Evolutionary conservation across 495 filamentous ascomycete species (phyloP).

Genomic region (Penicillium verhagenii): DNA sequence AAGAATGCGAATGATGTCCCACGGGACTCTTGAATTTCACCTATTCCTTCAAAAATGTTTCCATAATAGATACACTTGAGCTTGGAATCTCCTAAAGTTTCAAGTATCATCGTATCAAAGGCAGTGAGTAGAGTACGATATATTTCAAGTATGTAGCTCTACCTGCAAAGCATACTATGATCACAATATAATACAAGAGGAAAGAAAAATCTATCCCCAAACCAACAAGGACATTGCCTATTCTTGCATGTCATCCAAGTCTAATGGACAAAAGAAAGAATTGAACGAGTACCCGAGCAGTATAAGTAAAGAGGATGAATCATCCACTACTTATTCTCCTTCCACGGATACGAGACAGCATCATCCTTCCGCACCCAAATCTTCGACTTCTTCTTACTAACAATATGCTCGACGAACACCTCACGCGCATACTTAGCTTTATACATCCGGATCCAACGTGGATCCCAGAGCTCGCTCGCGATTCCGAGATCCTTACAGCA

Average conservation of each 20-base stretch:
- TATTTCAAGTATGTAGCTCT: neutral
- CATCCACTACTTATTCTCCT: conserved; percentile 35
- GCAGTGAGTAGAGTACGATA: neutral
- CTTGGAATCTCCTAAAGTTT: too few species aligned
- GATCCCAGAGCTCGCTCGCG: conserved; percentile 95
- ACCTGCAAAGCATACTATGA: neutral
- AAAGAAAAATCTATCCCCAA: neutral
- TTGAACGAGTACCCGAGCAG: too few species aligned
- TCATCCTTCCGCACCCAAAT: conserved; percentile 87
- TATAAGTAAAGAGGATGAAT: too few species aligned
- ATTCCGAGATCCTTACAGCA: conserved; percentile 98
- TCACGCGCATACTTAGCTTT: conserved; percentile 69
- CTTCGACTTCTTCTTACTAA: conserved; percentile 84
- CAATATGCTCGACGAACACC: conserved; percentile 77
- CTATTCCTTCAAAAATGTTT: too few species aligned
- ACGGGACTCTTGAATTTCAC: neutral
- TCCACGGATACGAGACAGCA: conserved; percentile 74
- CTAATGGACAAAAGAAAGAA: neutral
- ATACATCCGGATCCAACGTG: conserved; percentile 77
- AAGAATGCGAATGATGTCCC: neutral
- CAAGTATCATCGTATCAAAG: too few species aligned
- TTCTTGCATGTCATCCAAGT: too few species aligned
- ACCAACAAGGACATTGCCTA: too few species aligned
- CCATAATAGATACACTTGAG: too few species aligned
- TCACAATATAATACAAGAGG: conserved; percentile 6